Percentiles rank a stretch among this genome's conserved stretches.
phyloP scores from a whole-genome alignment of 495 filamentous ascomycete genomes.

The Talaromyces adpressus region DNA sequence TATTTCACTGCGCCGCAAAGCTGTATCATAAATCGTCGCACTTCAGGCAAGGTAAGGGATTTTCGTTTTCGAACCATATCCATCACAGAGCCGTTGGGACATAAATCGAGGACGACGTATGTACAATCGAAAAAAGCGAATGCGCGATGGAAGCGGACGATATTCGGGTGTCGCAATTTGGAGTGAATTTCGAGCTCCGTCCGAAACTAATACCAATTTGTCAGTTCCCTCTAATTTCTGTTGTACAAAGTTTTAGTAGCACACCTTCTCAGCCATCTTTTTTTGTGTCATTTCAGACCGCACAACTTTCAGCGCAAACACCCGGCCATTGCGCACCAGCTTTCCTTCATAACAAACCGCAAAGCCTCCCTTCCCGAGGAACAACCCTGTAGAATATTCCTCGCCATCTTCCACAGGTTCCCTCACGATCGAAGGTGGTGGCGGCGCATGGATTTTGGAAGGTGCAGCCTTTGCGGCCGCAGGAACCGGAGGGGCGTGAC shows the following conservation, averaged over 20 bases:
- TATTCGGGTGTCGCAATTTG: constrained; percentile 89
- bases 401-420: constrained; percentile 72
- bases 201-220: constrained; percentile 60
- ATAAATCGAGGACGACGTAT: constrained; percentile 91
- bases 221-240: background rate
- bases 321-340: constrained; percentile 53
- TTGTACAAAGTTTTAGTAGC: background rate
- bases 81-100: constrained; percentile 94
- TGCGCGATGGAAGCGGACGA: constrained; percentile 89
- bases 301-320: constrained; percentile 85
- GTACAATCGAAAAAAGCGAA: constrained; percentile 85
- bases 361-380: constrained; percentile 90
- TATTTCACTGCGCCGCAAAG: constrained; percentile 96
- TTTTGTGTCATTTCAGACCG: constrained; percentile 79
- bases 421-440: constrained; percentile 66
- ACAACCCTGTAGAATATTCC: constrained; percentile 72
- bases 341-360: constrained; percentile 83
- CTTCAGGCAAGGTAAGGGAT: constrained; percentile 82
- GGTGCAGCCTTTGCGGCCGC: constrained; percentile 32
- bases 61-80: constrained; percentile 91
- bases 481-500: constrained; percentile 43
- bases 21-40: constrained; percentile 86
- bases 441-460: constrained; percentile 58
- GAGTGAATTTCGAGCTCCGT: constrained; percentile 97
- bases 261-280: constrained; percentile 83